Evolutionary conservation across 2,329 filamentous ascomycete genomes (phyloP).

Genomic region (Talaromyces atroroseus): DNA sequence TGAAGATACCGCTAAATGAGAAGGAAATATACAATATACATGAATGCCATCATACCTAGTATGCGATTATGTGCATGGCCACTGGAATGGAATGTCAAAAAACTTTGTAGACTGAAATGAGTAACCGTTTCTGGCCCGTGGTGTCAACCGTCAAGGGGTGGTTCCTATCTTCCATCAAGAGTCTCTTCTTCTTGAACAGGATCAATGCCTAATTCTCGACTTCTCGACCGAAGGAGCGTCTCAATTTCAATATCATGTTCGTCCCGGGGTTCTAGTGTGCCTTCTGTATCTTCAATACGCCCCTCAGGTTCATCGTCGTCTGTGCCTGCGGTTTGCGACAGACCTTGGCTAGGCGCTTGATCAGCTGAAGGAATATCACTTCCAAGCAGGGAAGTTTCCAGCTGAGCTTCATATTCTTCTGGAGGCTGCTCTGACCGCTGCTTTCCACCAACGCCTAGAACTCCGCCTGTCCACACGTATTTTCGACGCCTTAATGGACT

Average conservation of each 20-base stretch:
- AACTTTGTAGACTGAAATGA: neutral
- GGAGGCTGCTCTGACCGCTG: slow-evolving; percentile 11
- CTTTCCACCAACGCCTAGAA: slow-evolving; percentile 26
- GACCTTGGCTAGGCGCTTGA: neutral
- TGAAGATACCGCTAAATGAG: slow-evolving; percentile 6
- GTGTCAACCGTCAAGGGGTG: neutral
- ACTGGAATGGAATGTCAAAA: neutral
- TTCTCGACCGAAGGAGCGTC: slow-evolving; percentile 15
- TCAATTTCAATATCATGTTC: slow-evolving; percentile 25
- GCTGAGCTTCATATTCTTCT: neutral
- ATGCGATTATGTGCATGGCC: neutral
- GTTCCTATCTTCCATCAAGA: neutral
- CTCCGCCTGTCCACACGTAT: slow-evolving; percentile 32
- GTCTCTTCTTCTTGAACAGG: slow-evolving; percentile 18
- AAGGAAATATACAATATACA: slow-evolving; percentile 4
- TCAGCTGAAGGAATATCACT: neutral
- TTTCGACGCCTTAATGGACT: slow-evolving; percentile 14
- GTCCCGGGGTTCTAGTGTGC: slow-evolving; percentile 20
- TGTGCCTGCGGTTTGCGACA: neutral
- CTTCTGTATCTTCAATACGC: neutral
- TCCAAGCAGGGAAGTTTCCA: neutral
- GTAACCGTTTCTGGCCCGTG: neutral
- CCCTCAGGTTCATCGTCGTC: slow-evolving; percentile 6
- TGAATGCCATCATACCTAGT: neutral
- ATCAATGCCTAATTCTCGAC: slow-evolving; percentile 11